Base-by-base conservation (phyloP, 169 alveolate species). In the Plasmodium cynomolgi region DNA sequence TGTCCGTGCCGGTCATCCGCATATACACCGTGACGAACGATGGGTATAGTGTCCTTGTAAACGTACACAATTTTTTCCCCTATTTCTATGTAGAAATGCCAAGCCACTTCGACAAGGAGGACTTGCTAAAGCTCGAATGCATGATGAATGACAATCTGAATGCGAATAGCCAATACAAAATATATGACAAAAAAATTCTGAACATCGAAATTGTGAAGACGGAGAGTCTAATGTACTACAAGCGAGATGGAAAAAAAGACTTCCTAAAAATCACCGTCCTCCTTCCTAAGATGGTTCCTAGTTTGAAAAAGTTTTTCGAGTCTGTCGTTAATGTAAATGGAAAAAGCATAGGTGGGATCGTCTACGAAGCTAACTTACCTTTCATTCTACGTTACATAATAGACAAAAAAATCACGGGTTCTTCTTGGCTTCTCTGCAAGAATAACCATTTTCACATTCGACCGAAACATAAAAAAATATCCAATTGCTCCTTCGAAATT, bases 281-380 rank as follows among this genome's bases (percentile, higher is more conserved):
- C 13, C 92, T 97, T 9, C 99, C 99, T 31, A 96, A 97, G 20
- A 92, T 95, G 97, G 97, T 98, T 13, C 96, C 99, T 11, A 82
- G 98, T 11, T 95, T 96, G 34, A 95, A 98, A 34, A 83, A 97
- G 34, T 95, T 80, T 94, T 95, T 98, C 34, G 99, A 98, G 92
- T 79, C 95, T 37, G 98, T 98, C 11, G 92, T 97, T 7, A 81
- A 54, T 39, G 95, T 93, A 20, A 86, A 84, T 81, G 75, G 88
- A 39, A 93, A 95, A 29, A 47, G 84, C 44, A 92, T 96, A 13
- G 96, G 93, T 1, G 92, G 97, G 2, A 93, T 90, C 20, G 96
- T 95, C 0, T 99, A 96, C 95, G 99, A 99, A 96, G 98, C 99
- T 4, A 99, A 99, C 85, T 97, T 99, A 56, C 99, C 99, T 34